These are phyloP conservation scores for Penicillium roqueforti DNA, from an alignment of 495 filamentous ascomycete species.

Conservation along the genomic window DNA sequence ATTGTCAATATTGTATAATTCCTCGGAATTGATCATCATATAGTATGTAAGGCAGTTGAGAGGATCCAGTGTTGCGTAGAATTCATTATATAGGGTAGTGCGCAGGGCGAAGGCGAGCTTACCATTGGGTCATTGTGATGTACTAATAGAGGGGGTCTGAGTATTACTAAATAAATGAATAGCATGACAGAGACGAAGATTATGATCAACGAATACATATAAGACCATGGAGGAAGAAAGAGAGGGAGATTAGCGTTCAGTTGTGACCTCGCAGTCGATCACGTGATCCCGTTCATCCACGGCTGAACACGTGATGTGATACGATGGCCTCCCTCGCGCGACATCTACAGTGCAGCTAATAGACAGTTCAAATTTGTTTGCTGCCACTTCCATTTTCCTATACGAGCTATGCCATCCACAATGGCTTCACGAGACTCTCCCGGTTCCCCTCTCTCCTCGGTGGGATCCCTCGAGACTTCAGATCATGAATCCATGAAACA, in stretches of 20 bases:
- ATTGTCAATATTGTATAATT: constrained; percentile 58
- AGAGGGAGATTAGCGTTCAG: background rate
- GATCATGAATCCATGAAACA: constrained; percentile 48
- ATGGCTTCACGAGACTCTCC: constrained; percentile 47
- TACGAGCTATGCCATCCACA: background rate
- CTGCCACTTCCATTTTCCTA: background rate
- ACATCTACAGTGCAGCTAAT: background rate
- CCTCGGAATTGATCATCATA: constrained; percentile 46
- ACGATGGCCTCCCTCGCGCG: constrained; percentile 2
- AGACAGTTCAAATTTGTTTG: background rate
- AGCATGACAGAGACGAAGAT: background rate
- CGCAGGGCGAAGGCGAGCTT: background rate
- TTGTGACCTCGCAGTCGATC: background rate
- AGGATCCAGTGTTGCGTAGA: background rate
- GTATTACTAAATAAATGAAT: background rate
- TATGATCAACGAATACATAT: background rate
- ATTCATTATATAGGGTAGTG: background rate
- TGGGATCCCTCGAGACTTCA: constrained; percentile 46
- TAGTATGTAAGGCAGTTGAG: constrained; percentile 1
- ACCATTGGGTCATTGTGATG: constrained; percentile 1
- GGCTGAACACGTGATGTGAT: background rate
- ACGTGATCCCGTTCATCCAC: background rate
- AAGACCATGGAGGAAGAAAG: background rate
- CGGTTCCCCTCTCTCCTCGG: constrained; percentile 49
- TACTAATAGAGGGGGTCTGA: background rate